These are phyloP conservation scores for Clarireedia hainanense DNA, from an alignment of 2,329 filamentous ascomycete species.

Conservation along the genomic window DNA sequence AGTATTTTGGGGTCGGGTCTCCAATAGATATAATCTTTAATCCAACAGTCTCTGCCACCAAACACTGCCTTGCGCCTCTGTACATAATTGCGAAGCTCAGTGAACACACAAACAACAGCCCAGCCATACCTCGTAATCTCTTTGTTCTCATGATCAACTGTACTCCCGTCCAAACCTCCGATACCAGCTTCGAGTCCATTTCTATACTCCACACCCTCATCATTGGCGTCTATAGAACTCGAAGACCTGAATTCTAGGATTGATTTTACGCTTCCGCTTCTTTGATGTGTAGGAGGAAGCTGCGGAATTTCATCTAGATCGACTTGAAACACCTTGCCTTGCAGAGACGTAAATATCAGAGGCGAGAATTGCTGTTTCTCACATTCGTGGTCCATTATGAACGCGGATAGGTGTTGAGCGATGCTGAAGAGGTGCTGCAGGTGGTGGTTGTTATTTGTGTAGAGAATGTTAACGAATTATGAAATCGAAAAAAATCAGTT, in stretches of 20 bases:
- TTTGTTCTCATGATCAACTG: background rate
- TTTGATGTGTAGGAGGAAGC: slow-evolving; percentile 1
- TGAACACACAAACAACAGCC: no score
- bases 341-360: slow-evolving; percentile 9
- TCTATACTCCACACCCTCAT: background rate
- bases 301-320: slow-evolving; percentile 1
- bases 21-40: no score
- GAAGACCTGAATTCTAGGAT: background rate
- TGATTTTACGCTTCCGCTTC: background rate
- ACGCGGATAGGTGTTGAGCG: background rate
- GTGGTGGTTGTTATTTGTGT: no score
- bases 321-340: slow-evolving; percentile 11
- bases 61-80: background rate
- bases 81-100: background rate
- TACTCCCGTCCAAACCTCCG: background rate
- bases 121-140: no score
- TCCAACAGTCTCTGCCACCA: no score
- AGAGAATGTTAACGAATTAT: no score
- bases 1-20: background rate
- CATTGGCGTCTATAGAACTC: background rate
- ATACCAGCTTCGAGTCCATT: no score
- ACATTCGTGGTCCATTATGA: slow-evolving; percentile 5
- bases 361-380: slow-evolving; percentile 1
- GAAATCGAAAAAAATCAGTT: no score
- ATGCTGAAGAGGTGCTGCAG: background rate